Percentiles rank a stretch among this genome's conserved stretches.
Evolutionary conservation across 257 asterid species (phyloP).

Genomic region (Fraxinus anomala): DNA sequence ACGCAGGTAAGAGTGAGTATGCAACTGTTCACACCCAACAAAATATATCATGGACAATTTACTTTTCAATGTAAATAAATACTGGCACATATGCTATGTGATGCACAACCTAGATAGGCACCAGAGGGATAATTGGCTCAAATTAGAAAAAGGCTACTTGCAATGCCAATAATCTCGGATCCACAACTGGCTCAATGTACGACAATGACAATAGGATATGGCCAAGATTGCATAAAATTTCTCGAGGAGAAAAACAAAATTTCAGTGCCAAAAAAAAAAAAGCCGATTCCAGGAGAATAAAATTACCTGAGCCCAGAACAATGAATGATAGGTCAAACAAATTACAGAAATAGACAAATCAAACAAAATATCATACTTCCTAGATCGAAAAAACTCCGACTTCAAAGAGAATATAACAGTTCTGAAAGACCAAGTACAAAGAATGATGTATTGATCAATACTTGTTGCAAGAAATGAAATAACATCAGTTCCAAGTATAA

Average conservation of each 20-base stretch:
- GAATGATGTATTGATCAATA: neutral
- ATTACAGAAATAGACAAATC: neutral
- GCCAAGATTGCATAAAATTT: neutral
- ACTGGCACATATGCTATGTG: neutral
- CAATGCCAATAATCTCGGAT: neutral
- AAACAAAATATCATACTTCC: neutral
- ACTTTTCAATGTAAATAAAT: neutral
- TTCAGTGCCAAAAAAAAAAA: neutral
- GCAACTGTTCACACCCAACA: neutral
- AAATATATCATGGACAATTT: slow-evolving; percentile 1
- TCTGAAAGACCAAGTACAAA: slow-evolving; percentile 7
- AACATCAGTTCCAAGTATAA: neutral
- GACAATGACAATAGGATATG: neutral
- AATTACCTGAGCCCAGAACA: neutral
- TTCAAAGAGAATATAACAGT: slow-evolving; percentile 1
- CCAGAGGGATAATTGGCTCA: neutral
- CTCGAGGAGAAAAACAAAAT: neutral
- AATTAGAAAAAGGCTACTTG: neutral
- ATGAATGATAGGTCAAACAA: neutral
- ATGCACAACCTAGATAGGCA: neutral
- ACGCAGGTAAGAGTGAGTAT: slow-evolving; percentile 10
- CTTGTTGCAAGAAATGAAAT: neutral
- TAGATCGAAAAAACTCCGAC: neutral
- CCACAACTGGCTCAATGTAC: neutral
- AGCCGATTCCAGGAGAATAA: neutral